Evolutionary conservation across 2,329 filamentous ascomycete genomes (phyloP).

Genomic region (Daldinia sp.): DNA sequence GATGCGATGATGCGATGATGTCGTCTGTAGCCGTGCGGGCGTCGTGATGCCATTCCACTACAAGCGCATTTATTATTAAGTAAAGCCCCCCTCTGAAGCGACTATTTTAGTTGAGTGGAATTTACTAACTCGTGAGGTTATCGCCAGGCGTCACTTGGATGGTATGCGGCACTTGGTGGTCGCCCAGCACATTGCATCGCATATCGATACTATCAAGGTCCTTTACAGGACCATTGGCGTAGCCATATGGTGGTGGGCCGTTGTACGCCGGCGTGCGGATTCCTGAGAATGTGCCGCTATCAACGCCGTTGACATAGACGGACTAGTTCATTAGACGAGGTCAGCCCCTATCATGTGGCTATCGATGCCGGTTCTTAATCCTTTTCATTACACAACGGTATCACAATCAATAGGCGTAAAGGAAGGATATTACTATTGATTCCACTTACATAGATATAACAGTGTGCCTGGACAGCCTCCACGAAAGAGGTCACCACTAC

Average conservation of each 20-base stretch:
- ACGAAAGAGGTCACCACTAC: neutral
- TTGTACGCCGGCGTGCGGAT: constrained; percentile 26
- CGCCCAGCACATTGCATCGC: constrained; percentile 24
- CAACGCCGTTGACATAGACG: constrained; percentile 25
- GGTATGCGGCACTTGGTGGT: constrained; percentile 23
- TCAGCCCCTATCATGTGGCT: no score
- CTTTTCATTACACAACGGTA: no score
- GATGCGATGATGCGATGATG: constrained; percentile 21
- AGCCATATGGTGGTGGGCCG: constrained; percentile 17
- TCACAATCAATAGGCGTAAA: neutral
- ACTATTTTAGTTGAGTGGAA: neutral
- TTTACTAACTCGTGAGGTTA: constrained; percentile 21
- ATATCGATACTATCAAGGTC: constrained; percentile 26
- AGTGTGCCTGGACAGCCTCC: neutral
- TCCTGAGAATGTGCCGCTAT: constrained; percentile 19
- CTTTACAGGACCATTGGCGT: constrained; percentile 22
- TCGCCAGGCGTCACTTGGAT: constrained; percentile 22
- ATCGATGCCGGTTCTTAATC: no score
- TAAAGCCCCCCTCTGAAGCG: no score
- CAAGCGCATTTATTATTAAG: neutral
- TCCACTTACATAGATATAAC: neutral
- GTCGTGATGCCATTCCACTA: constrained; percentile 29
- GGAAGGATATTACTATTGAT: neutral
- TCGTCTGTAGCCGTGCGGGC: constrained; percentile 18
- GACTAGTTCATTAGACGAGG: neutral